Evolutionary conservation across 352 stramenopile genomes (phyloP).

Genomic region (Thalassiosira livingstoniorum): DNA sequence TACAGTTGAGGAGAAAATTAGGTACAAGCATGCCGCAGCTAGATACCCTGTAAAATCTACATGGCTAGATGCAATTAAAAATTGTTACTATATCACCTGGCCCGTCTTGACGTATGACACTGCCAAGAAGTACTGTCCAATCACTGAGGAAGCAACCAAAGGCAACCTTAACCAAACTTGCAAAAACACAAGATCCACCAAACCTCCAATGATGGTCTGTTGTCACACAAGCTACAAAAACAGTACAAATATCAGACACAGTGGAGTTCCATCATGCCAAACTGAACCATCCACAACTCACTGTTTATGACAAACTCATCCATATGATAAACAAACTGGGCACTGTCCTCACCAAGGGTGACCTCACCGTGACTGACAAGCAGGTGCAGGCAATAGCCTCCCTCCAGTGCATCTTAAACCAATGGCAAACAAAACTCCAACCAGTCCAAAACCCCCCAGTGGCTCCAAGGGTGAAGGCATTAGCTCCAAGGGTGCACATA

Average conservation of each 20-base stretch:
- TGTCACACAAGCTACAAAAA: background rate
- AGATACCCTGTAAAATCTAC: too few species aligned
- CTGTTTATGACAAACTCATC: background rate
- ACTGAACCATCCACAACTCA: background rate
- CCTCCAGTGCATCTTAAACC: background rate
- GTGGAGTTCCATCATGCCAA: slow-evolving; percentile 15
- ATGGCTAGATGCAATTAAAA: too few species aligned
- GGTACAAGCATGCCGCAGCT: too few species aligned
- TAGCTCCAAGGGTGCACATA: slow-evolving; percentile 35
- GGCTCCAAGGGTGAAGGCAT: too few species aligned
- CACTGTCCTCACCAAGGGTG: background rate
- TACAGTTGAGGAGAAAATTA: too few species aligned
- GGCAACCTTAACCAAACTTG: too few species aligned
- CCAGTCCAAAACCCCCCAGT: background rate
- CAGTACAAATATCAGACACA: background rate
- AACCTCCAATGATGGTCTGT: slow-evolving; percentile 21
- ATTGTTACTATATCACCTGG: too few species aligned
- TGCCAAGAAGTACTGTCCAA: too few species aligned
- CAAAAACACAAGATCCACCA: too few species aligned
- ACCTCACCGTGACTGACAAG: background rate
- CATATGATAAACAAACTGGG: background rate
- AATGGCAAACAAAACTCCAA: background rate
- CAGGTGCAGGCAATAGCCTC: background rate
- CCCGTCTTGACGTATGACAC: too few species aligned
- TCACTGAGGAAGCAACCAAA: too few species aligned